These are phyloP conservation scores for Novymonas esmeraldas DNA, from an alignment of 208 protist genomes.

Conservation along the genomic window DNA sequence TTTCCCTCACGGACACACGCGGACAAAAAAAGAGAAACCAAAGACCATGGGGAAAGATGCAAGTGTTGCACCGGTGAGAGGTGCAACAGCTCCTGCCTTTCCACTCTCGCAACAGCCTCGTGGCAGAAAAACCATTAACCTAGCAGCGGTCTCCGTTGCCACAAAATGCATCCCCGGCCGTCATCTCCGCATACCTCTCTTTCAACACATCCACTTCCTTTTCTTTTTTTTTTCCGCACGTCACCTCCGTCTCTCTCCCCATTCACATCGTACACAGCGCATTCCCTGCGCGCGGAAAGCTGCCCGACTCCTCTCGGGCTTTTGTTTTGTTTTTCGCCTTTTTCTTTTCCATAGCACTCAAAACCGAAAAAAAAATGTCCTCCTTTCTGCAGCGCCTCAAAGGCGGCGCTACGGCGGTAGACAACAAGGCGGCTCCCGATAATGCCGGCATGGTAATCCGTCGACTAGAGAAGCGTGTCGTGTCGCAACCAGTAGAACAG, in stretches of 20 bases:
- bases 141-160: too few species aligned
- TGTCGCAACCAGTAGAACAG: constrained; percentile 50
- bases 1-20: too few species aligned
- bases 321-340: not conserved
- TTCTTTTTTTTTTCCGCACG: not conserved
- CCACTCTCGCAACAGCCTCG: too few species aligned
- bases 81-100: too few species aligned
- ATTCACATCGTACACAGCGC: not conserved
- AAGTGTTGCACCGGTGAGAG: too few species aligned
- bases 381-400: constrained; percentile 74
- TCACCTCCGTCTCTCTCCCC: not conserved
- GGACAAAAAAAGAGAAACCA: too few species aligned
- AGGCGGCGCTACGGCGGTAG: constrained; percentile 44
- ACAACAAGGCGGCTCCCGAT: constrained; percentile 69
- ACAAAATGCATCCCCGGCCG: too few species aligned
- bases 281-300: not conserved
- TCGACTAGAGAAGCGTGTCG: constrained; percentile 58
- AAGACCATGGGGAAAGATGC: too few species aligned
- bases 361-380: constrained; percentile 39
- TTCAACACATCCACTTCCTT: not conserved
- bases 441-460: constrained; percentile 55
- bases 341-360: not conserved
- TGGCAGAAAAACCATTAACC: too few species aligned
- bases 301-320: not conserved
- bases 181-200: not conserved